Base-by-base conservation (phyloP, 192 early-diverging fungal species). In the Oehlia diaphana region DNA sequence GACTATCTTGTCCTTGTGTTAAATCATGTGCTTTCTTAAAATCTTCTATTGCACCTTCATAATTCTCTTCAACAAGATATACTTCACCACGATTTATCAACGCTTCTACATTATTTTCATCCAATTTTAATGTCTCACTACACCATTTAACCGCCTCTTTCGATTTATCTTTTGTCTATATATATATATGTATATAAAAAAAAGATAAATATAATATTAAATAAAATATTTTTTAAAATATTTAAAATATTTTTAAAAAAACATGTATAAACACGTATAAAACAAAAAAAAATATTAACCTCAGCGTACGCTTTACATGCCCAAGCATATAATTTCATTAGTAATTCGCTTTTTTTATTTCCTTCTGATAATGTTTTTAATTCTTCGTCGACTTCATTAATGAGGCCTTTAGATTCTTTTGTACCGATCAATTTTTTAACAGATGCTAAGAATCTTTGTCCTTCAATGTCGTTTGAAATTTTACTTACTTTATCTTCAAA, bases 41-140 rank as follows among this genome's bases (percentile, higher is more conserved):
- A 73, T 95, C 95, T 37, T 80, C 75, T 74, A 95, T 84, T 16
- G 97, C 96, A 64, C 87, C 89, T 66, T 97, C 95, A 83, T 89
- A 95, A 35, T 95, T 89, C 66, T 93, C 94, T 74, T 84, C 79
- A 63, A 88, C 81, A 64, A 96, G 82, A 64, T 86, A 85, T 2
- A 90, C 88, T 71, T 96, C 92, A 67, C 91, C 96, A 61, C 93
- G 88, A 70, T 87, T 82, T 39, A 92, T 84, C 63, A 96, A 87
- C 9, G 93, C 92, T 66, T 95, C 95, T 19, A 87, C 84, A 79
- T 96, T 86, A 14, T 92, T 83, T 8, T 88, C 88, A 73, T 96
- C 91, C 42, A 93, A 83, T 35, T 90, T 87, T 39, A 98, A 84
- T 63, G 89, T 88, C 49, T 89, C 89, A 33, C 85, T 78, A 84